Conservation (phyloP, 1,284 basidiomycete genomes). For the Cryptococcus sp. region DNA sequence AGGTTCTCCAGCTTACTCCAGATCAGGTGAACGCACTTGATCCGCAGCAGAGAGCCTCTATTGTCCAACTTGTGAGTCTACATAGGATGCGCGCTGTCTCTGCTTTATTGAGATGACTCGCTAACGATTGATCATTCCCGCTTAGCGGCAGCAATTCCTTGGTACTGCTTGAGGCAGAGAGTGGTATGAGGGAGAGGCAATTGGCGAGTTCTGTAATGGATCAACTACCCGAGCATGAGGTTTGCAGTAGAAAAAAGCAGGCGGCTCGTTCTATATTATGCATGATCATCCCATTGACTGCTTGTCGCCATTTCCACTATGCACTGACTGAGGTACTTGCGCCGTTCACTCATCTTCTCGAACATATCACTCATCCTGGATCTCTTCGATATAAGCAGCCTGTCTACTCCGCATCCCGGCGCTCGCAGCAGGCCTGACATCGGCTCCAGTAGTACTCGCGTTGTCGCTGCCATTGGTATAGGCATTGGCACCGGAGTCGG, state of each 20-base stretch:
- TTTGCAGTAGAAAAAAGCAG: no score
- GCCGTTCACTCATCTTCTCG: neutral
- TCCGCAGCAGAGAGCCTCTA: constrained; percentile 77
- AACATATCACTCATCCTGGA: constrained; percentile 35
- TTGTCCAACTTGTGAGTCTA: constrained; percentile 73
- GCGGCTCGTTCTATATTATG: neutral
- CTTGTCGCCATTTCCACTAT: neutral
- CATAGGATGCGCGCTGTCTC: neutral
- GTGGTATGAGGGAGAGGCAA: no score
- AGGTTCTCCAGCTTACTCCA: constrained; percentile 79
- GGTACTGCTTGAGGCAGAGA: constrained; percentile 22
- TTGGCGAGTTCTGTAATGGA: no score
- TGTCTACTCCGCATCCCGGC: constrained; percentile 23
- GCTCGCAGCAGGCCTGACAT: neutral
- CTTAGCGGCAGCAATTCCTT: constrained; percentile 48
- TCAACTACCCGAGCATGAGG: no score
- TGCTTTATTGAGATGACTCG: neutral
- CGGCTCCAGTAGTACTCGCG: constrained; percentile 9
- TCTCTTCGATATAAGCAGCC: constrained; percentile 45
- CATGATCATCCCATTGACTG: neutral
- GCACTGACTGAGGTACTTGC: no score
- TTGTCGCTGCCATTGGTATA: constrained; percentile 11
- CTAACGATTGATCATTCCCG: constrained; percentile 15
- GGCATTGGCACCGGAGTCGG: constrained; percentile 12
- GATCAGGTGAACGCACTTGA: constrained; percentile 86